These are phyloP conservation scores for Durusdinium trenchii DNA, from an alignment of 73 alveolate species.

Conservation along the genomic window DNA sequence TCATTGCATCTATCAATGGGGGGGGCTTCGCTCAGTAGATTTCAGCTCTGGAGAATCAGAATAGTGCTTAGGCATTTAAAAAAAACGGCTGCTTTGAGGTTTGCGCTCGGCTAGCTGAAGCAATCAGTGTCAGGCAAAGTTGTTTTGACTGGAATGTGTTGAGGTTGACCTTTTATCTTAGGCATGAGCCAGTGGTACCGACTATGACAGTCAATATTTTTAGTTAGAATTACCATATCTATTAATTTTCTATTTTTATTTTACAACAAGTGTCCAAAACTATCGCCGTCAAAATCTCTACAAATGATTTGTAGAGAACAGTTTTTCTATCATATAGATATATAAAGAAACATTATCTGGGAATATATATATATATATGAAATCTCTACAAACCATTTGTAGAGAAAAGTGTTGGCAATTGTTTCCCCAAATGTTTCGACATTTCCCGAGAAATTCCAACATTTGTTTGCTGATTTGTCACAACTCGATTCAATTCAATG, in stretches of 20 bases:
- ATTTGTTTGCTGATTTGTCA: neutral
- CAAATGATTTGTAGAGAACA: neutral
- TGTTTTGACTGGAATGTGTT: neutral
- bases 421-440: neutral
- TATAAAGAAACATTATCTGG: neutral
- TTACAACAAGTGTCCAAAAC: neutral
- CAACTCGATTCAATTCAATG: neutral
- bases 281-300: neutral
- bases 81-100: neutral
- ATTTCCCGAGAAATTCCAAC: neutral
- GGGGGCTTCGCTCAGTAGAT: neutral
- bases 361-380: neutral
- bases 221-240: neutral
- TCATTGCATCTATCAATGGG: neutral
- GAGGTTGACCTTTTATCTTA: neutral
- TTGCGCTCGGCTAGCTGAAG: neutral
- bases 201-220: neutral
- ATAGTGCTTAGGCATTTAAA: neutral
- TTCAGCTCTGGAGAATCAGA: slow-evolving; percentile 1
- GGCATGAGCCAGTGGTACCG: neutral
- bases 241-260: neutral
- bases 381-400: slow-evolving; percentile 12
- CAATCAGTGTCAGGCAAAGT: neutral
- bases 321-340: neutral
- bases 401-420: neutral